Base-by-base conservation (phyloP, 805 yeast genomes). In the Candida michaelii region DNA sequence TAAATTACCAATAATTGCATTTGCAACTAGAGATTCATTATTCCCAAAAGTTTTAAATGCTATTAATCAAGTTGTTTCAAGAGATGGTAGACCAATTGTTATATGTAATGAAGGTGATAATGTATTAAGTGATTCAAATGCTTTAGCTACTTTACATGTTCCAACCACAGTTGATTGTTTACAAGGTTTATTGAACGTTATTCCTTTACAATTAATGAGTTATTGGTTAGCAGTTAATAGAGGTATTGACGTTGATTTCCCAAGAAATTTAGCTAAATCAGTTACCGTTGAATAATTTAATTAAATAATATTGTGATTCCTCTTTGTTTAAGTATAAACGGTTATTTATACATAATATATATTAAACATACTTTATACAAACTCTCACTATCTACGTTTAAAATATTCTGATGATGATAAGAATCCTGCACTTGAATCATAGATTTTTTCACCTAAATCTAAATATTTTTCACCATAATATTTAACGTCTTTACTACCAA, bases 191-290 rank as follows among this genome's bases (percentile, higher is more conserved):
- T 74, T 93, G 60, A 93, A 91, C 60, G 95, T 93, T 51, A 80
- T 93, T 56, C 99, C 99, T 43, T 66, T 93, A 62, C 99, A 93
- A 68, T 76, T 93, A 65, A 89, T 90, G 80, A 85, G 97, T 59
- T 93, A 93, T 73, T 90, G 96, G 93, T 77, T 93, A 58, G 97
- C 99, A 42, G 91, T 89, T 42, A 82, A 83, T 68, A 86, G 91
- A 62, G 98, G 97, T 30, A 84, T 87, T 54, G 96, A 93, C 61
- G 99, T 95, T 44, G 99, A 93, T 66, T 91, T 91, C 82, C 99
- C 99, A 52, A 82, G 99, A 71, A 93, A 93, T 74, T 79, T 93
- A 70, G 99, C 99, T 50, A 93, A 93, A 74, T 85, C 96, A 39
- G 99, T 93, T 44, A 93, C 99, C 36, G 99, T 93, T 49, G 98